Base-by-base conservation (phyloP, 1,139 yeast species). In the Kurtzmaniella quercitrusa region DNA sequence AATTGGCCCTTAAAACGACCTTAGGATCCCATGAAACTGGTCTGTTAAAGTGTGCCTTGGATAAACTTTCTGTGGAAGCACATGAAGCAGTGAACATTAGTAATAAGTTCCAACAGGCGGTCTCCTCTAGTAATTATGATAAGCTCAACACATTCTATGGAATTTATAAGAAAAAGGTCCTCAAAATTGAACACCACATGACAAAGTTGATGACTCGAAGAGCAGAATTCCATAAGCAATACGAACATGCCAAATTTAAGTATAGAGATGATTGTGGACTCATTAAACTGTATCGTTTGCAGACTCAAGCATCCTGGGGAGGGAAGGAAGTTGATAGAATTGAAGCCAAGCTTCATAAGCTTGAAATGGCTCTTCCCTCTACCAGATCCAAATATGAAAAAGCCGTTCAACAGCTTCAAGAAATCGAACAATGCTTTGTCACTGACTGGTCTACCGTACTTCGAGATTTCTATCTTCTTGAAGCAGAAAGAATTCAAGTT, bases 381-480 rank as follows among this genome's bases (percentile, higher is more conserved):
- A 59, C 78, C 38, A 76, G 79, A 52, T 68, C 76, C 40, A 81
- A 81, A 42, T 87, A 85, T 58, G 82, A 81, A 58, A 62, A 75
- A 17, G 72, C 82, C 2, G 71, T 86, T 36, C 67, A 78, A 21
- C 75, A 75, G 36, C 79, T 81, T 50, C 82, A 82, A 38, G 85
- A 83, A 44, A 66, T 85, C n/a, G 77, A 81, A 52, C 86, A 82
- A 37, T 69, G 77, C 6, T 93, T 91, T 86, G 75, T 80, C 45
- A 68, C 79, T 37, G 95, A 90, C 54, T 93, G 98, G 98, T 73
- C 77, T 43, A 64, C 71, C 17, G 73, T 88, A 0, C 77, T 91
- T 38, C 79, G 75, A 49, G 82, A 81, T 51, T 73, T 88, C 48
- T 95, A 91, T 62, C 80, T 73, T 47, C 65, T 88, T 50, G 98